phyloP scores from a whole-genome alignment of 169 alveolate species.

The Pseudocohnilembus persalinus region DNA sequence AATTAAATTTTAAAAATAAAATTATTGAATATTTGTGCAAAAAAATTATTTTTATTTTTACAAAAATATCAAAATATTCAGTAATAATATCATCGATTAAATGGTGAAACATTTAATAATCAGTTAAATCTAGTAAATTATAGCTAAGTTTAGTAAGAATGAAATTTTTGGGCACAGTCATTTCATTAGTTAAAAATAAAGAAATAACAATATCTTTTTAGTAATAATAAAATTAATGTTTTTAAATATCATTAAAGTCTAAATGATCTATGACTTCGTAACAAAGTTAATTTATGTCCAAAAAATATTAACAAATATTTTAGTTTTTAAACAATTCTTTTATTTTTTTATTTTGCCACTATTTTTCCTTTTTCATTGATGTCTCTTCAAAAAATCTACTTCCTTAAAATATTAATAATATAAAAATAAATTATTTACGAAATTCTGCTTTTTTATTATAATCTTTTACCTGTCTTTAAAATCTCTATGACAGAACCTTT shows the following conservation, averaged over 20 bases:
- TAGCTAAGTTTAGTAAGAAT: not conserved
- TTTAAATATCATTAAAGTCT: not conserved
- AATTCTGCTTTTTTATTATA: not conserved
- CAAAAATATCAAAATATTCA: not conserved
- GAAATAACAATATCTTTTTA: not conserved
- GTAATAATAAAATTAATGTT: not conserved
- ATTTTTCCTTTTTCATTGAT: no score
- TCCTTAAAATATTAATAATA: no score
- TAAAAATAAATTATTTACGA: no score
- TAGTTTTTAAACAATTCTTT: no score
- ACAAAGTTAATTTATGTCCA: not conserved
- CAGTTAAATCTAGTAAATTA: not conserved
- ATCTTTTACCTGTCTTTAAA: not conserved
- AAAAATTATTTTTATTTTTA: no score
- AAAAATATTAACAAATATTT: no score
- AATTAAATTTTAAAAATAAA: no score
- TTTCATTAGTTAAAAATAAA: not conserved
- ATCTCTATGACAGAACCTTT: no score
- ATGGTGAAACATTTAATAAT: no score
- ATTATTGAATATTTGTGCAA: no score
- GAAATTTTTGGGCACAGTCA: not conserved
- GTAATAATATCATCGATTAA: not conserved
- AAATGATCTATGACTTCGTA: not conserved
- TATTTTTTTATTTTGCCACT: no score
- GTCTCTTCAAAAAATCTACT: no score